phyloP scores from a whole-genome alignment of 768 basidiomycete genomes.

The Tulasnella sp. region DNA sequence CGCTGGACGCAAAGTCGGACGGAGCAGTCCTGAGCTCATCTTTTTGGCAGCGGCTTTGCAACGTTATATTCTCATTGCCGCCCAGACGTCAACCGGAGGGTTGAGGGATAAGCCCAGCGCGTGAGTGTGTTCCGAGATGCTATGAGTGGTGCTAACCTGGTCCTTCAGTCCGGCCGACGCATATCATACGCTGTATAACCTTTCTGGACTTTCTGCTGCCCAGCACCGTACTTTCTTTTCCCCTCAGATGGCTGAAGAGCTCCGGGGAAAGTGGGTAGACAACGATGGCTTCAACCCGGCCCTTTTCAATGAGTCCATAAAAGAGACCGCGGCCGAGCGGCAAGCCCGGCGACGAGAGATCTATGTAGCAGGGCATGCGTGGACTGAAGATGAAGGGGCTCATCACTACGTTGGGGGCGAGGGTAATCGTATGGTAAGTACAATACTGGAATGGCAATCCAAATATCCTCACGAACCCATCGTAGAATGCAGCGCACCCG shows the following conservation, averaged over 20 bases:
- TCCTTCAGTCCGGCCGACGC: slow-evolving; percentile 68
- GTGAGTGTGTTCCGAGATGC: slow-evolving; percentile 31
- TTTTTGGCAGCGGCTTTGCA: slow-evolving; percentile 48
- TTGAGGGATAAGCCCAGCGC: slow-evolving; percentile 93
- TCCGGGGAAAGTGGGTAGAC: slow-evolving; percentile 33
- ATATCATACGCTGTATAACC: slow-evolving; percentile 90
- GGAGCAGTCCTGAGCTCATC: too few species aligned
- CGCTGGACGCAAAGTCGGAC: too few species aligned
- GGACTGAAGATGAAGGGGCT: slow-evolving; percentile 46
- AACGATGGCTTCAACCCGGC: neutral
- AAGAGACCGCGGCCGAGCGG: slow-evolving; percentile 25
- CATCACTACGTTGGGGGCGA: slow-evolving; percentile 45
- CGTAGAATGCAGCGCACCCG: slow-evolving; percentile 71
- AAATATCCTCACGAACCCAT: slow-evolving; percentile 2
- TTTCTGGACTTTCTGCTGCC: slow-evolving; percentile 77
- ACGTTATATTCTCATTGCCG: slow-evolving; percentile 74
- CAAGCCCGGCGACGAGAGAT: slow-evolving; percentile 33
- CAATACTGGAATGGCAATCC: neutral
- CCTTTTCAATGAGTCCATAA: slow-evolving; percentile 17
- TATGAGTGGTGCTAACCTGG: neutral
- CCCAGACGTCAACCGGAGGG: slow-evolving; percentile 76
- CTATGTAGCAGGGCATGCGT: slow-evolving; percentile 46
- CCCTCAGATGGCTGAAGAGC: slow-evolving; percentile 25
- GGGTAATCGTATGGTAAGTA: slow-evolving; percentile 51
- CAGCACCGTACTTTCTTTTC: slow-evolving; percentile 64